phyloP scores from a whole-genome alignment of 129 eudicot species.

The sunflower (Helianthus annuus) region HanXRQr2.0-SUNRISE NC_035442.2:175698753-175699252 shows the following conservation, averaged over 20 bases:
- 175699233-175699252: slow-evolving; percentile 82
- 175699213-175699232: slow-evolving; percentile 89
- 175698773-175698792: slow-evolving; percentile 86
- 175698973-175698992: slow-evolving; percentile 90
- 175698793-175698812: slow-evolving; percentile 82
- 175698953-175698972: slow-evolving; percentile 94
- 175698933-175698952: slow-evolving; percentile 97
- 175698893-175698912: slow-evolving; percentile 96
- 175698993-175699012: slow-evolving; percentile 78
- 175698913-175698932: slow-evolving; percentile 85
- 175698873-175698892: slow-evolving; percentile 78
- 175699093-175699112: slow-evolving; percentile 96
- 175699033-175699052: slow-evolving; percentile 94
- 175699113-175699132: slow-evolving; percentile 93
- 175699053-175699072: slow-evolving; percentile 92
- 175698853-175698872: slow-evolving; percentile 97
- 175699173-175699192: slow-evolving; percentile 96
- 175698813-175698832: slow-evolving; percentile 91
- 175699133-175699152: slow-evolving; percentile 99
- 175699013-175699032: slow-evolving; percentile 88
- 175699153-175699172: slow-evolving; percentile 93
- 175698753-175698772: slow-evolving; percentile 73
- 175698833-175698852: slow-evolving; percentile 94
- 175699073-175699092: slow-evolving; percentile 98
- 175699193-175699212: slow-evolving; percentile 99